phyloP scores from a whole-genome alignment of 2,329 filamentous ascomycete genomes.

The Monilinia aucupariae region DNA sequence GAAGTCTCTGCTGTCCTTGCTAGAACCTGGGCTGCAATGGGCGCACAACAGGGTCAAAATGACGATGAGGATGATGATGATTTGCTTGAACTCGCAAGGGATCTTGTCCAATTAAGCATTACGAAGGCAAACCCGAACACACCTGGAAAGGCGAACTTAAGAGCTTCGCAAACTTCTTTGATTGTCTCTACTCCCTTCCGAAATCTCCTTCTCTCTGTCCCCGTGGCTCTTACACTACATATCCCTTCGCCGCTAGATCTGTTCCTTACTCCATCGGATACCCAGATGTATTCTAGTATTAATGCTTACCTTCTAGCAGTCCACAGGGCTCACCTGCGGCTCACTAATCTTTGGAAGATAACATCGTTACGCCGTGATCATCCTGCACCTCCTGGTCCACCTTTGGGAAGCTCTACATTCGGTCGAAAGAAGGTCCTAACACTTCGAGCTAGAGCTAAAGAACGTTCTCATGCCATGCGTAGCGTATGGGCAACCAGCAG shows the following conservation, averaged over 20 bases:
- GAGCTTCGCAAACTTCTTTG: slow-evolving; percentile 20
- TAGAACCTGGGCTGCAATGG: slow-evolving; percentile 73
- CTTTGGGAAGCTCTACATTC: slow-evolving; percentile 54
- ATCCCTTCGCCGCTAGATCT: slow-evolving; percentile 79
- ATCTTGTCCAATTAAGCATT: slow-evolving; percentile 64
- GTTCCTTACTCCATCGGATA: slow-evolving; percentile 71
- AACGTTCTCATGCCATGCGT: slow-evolving; percentile 63
- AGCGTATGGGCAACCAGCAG: slow-evolving; percentile 86
- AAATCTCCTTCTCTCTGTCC: slow-evolving; percentile 75
- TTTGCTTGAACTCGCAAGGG: slow-evolving; percentile 74
- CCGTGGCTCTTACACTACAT: slow-evolving; percentile 64
- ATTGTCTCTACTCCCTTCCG: slow-evolving; percentile 56
- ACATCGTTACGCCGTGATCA: slow-evolving; percentile 71
- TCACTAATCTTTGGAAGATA: slow-evolving; percentile 83
- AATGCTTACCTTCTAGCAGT: slow-evolving; percentile 84
- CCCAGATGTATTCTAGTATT: slow-evolving; percentile 75
- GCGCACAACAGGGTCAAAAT: slow-evolving; percentile 63
- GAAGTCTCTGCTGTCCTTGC: slow-evolving; percentile 74
- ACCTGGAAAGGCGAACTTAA: slow-evolving; percentile 33
- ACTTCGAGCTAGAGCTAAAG: slow-evolving; percentile 58
- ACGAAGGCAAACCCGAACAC: slow-evolving; percentile 43
- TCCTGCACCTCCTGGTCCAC: slow-evolving; percentile 63
- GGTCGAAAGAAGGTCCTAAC: slow-evolving; percentile 56
- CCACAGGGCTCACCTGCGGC: slow-evolving; percentile 75
- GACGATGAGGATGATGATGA: slow-evolving; percentile 70